phyloP scores from a whole-genome alignment of 495 filamentous ascomycete genomes.

The Aspergillus hancockii region DNA sequence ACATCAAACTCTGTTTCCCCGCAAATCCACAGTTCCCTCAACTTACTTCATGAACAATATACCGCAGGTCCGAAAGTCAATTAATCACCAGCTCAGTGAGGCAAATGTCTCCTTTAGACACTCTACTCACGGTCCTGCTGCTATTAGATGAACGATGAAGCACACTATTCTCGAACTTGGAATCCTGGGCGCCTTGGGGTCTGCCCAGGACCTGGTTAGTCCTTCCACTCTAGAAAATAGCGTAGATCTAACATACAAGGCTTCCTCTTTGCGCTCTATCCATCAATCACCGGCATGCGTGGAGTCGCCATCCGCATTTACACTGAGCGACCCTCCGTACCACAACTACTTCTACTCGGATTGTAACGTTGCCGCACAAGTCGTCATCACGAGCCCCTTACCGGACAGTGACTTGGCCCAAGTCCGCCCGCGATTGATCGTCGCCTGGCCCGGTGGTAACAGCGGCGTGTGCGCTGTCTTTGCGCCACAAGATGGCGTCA shows the following conservation, averaged over 20 bases:
- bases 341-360: not conserved
- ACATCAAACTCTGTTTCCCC: not conserved
- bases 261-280: not conserved
- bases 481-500: not conserved
- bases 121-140: not conserved
- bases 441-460: not conserved
- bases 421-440: not conserved
- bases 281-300: not conserved
- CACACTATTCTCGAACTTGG: not conserved
- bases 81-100: not conserved
- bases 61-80: not conserved
- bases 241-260: not conserved
- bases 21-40: not conserved
- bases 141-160: not conserved
- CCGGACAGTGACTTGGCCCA: not conserved
- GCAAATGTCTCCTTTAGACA: not conserved
- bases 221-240: not conserved
- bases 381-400: not conserved
- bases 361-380: not conserved
- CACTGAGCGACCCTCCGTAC: not conserved
- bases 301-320: not conserved
- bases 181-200: not conserved
- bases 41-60: not conserved
- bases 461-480: not conserved
- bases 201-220: not conserved